These are phyloP conservation scores for Dioszegia crocea DNA, from an alignment of 768 basidiomycete species.

Conservation along the genomic window DNA sequence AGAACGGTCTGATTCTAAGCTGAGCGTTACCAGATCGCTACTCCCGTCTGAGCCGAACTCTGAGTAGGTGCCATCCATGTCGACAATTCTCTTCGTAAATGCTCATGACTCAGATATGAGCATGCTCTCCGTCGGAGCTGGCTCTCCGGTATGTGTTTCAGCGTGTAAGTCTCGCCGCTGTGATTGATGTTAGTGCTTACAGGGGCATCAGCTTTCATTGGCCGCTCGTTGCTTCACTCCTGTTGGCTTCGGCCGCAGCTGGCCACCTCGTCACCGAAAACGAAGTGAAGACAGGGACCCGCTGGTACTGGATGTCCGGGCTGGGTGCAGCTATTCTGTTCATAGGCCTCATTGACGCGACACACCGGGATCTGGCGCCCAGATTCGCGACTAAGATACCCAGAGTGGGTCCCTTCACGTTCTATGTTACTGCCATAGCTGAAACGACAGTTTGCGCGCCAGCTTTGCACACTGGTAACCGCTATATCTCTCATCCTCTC, in stretches of 20 bases:
- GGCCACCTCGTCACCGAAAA: conserved; percentile 23
- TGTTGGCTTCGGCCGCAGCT: conserved; percentile 37
- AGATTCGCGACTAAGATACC: conserved; percentile 11
- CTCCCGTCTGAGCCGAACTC: conserved; percentile 17
- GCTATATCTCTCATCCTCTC: conserved; percentile 27
- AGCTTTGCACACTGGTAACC: conserved; percentile 6
- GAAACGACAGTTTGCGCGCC: conserved; percentile 8
- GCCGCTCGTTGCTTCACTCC: conserved; percentile 34
- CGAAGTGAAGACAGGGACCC: conserved; percentile 15
- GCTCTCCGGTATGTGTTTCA: conserved; percentile 20
- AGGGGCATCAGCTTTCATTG: conserved; percentile 31
- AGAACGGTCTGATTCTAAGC: background rate
- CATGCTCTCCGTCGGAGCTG: conserved; percentile 30
- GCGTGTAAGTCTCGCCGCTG: conserved; percentile 9
- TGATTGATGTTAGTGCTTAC: background rate
- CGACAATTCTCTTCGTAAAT: background rate
- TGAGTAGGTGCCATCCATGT: conserved; percentile 3
- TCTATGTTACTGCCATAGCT: background rate
- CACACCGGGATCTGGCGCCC: conserved; percentile 25
- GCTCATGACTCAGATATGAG: conserved; percentile 19
- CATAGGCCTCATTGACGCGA: conserved; percentile 26
- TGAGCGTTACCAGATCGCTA: conserved; percentile 10
- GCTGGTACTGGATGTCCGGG: conserved; percentile 42
- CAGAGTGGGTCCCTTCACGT: conserved; percentile 14
- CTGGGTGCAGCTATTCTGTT: conserved; percentile 30